Base-by-base conservation (phyloP, 108 stramenopile species). In the Skeletonema costatum region DNA sequence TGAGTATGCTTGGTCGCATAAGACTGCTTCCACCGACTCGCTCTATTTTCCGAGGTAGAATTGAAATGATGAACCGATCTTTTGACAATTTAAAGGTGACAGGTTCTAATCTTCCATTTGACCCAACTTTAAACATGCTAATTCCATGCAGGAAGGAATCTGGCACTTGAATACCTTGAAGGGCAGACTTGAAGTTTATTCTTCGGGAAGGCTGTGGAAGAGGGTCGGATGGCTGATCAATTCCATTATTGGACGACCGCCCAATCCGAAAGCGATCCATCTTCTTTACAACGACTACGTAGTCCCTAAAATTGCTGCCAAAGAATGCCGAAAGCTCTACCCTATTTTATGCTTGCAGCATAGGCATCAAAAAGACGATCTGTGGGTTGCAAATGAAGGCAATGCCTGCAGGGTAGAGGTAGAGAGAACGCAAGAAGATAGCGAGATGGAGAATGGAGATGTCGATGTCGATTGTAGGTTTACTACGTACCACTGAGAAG, bases 51-150 rank as follows among this genome's bases (percentile, higher is more conserved):
- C 75, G 75, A 21, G 81, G 75, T 5, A 78, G 21, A 53, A 94
- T 38, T n/a, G 85, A 87, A 12, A 95, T 46, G 12, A 91, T 92
- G 80, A 95, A 95, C 44, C 85, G 87, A 69, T 95, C 92, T 16
- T 64, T 19, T 14, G 86, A 87, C 25, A 95, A 60, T 1, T 84
- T 81, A 4, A 83, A 82, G 10, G 75, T 75, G 21, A 64, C 74
- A 13, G 83, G 64, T 72, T 87, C 78, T 31, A 88, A 80, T 44
- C 86, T 89, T 14, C 93, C 91, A 71, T 92, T 89, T 48, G 83
- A 81, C 51, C 67, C 74, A 21, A 94, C 90, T 53, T 80, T 82
- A 11, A 86, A 68, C 3, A 90, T 87, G 10, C 64, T 80, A 10
- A 94, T 80, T 3, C 93, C 93, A n/a, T 75, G 71, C 29, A 78